Evolutionary conservation across 78 protist genomes (phyloP), one percentile per base, ranked within the genome.

Genomic region (Dictyostelium purpureum): DNA sequence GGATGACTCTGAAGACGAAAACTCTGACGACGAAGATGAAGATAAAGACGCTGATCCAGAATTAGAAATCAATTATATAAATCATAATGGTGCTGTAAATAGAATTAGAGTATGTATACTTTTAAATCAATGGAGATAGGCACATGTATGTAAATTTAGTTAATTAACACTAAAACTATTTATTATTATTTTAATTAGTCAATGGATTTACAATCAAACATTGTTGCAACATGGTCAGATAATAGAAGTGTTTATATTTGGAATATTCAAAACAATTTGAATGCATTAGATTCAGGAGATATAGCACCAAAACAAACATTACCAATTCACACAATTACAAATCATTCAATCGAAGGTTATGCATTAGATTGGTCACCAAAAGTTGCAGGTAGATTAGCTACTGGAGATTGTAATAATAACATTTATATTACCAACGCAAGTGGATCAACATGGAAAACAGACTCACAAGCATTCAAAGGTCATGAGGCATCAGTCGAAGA

Each of bases 401-500:
- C 95, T 6, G 99, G 99, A 24, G 98, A 97, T 87, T 96, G 98
- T 54, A 45, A 11, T 40, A 59, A 80, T 4, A 18, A 35, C 19
- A 83, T 98, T 21, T 52, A 61, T 38, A 43, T 94, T 56, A 69
- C 42, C 0, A 59, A 21, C 54, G 90, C 90, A 37, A 10, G 57
- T 40, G 79, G 63, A 6, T 74, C 63, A 43, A 69, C 89, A 43
- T 94, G 98, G 98, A 18, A 21, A 28, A 91, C 94, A 11, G 82
- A 87, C 28, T 6, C 75, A 11, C 38, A 0, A 76, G 87, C 97
- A 18, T 97, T 38, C 87, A 42, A 18, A 26, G 97, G 96, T 4
- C 97, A 96, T 88, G 35, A 74, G 16, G 96, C 2, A 1, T 90
- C 97, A 16, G 97, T 98, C 33, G 99, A 98, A 61, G 99, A 98